phyloP scores from a whole-genome alignment of 352 stramenopile species.

The Globisporangium paroecandrum region DNA sequence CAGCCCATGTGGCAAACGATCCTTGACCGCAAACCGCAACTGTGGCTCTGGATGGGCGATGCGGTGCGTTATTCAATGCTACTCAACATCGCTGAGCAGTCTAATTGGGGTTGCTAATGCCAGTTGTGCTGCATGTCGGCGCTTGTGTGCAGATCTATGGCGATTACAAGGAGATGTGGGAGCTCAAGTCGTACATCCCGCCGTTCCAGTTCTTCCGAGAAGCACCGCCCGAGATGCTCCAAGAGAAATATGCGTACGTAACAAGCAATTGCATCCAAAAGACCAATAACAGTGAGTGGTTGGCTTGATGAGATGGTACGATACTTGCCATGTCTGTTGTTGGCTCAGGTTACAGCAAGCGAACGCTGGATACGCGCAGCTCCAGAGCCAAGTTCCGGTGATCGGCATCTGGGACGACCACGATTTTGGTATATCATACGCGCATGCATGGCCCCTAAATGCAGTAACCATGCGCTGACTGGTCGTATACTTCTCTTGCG shows the following conservation, averaged over 20 bases:
- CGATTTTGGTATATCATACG: slow-evolving; percentile 54
- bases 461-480: background rate
- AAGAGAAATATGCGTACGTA: slow-evolving; percentile 54
- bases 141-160: slow-evolving; percentile 52
- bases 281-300: background rate
- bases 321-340: background rate
- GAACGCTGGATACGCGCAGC: slow-evolving; percentile 54
- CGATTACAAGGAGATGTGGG: slow-evolving; percentile 54
- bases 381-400: slow-evolving; percentile 54
- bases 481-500: background rate
- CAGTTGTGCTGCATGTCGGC: background rate
- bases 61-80: slow-evolving; percentile 34
- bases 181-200: slow-evolving; percentile 35
- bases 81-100: background rate
- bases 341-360: slow-evolving; percentile 43
- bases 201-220: slow-evolving; percentile 55
- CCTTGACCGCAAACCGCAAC: slow-evolving; percentile 43
- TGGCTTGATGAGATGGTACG: background rate
- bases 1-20: slow-evolving; percentile 74
- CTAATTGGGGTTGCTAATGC: background rate
- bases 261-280: background rate
- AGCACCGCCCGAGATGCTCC: slow-evolving; percentile 41
- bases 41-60: slow-evolving; percentile 86
- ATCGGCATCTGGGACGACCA: slow-evolving; percentile 87
- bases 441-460: no score